phyloP scores from a whole-genome alignment of 1,139 yeast genomes.

The Pichia sp. region DNA sequence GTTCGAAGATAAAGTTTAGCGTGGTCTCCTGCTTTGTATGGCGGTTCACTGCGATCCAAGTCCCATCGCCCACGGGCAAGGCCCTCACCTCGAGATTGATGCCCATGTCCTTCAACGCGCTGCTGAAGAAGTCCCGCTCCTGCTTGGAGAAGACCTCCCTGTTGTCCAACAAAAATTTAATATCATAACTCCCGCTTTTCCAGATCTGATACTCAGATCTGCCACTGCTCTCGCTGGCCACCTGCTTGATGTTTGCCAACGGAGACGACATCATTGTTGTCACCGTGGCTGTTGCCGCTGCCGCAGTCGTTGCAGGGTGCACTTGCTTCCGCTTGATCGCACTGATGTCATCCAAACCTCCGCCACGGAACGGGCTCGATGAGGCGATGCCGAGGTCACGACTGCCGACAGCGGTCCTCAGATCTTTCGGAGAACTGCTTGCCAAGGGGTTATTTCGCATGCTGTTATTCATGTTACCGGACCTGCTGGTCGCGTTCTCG shows the following conservation, averaged over 20 bases:
- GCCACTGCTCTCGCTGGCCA: not conserved
- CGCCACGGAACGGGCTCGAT: constrained; percentile 12
- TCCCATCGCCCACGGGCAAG: constrained; percentile 77
- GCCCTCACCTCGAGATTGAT: constrained; percentile 52
- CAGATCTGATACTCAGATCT: constrained; percentile 38
- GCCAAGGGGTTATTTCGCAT: constrained; percentile 10
- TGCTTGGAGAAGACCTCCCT: constrained; percentile 65
- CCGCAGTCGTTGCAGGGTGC: no score
- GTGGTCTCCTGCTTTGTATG: constrained; percentile 59
- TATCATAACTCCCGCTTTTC: constrained; percentile 51
- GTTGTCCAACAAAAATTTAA: constrained; percentile 68
- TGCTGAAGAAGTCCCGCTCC: constrained; percentile 62
- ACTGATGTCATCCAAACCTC: constrained; percentile 2
- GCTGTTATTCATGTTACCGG: not conserved
- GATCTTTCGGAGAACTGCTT: constrained; percentile 12
- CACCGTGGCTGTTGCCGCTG: no score
- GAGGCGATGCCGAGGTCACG: not conserved
- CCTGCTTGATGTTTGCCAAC: not conserved
- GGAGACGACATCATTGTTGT: constrained; percentile 3
- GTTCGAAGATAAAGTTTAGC: constrained; percentile 75
- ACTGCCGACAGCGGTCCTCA: not conserved
- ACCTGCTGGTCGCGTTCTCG: not conserved
- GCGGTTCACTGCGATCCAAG: constrained; percentile 80
- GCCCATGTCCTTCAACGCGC: constrained; percentile 48
- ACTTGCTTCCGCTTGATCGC: not conserved